Conservation (phyloP, 208 protist species). For the Acanthamoeba healyi region DNA sequence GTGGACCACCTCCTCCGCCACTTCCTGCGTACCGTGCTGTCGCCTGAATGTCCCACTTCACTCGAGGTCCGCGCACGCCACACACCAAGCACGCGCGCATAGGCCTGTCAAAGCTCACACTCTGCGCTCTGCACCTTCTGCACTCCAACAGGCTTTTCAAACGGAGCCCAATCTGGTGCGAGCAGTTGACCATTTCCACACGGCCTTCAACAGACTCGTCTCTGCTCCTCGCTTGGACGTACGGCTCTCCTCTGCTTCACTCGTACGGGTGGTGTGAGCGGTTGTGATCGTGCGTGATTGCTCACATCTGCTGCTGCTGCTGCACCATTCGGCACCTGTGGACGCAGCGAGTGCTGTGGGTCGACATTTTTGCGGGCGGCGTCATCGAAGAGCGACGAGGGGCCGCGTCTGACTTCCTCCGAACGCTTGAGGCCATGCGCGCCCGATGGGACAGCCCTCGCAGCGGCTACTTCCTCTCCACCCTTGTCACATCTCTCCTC, state of each 20-base stretch:
- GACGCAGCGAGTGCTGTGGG: background rate
- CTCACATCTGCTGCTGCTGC: too few species aligned
- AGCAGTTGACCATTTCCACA: background rate
- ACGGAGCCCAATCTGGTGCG: background rate
- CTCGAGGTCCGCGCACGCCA: background rate
- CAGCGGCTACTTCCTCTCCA: constrained; percentile 44
- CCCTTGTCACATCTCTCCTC: constrained; percentile 10
- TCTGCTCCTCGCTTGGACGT: constrained; percentile 1
- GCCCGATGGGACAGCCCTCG: constrained; percentile 33
- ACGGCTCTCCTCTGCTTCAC: background rate
- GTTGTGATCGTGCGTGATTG: background rate
- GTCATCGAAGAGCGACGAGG: background rate
- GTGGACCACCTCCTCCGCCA: constrained; percentile 40
- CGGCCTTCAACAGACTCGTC: background rate
- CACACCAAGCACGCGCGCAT: background rate
- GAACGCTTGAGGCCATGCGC: constrained; percentile 27
- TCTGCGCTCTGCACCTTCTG: background rate
- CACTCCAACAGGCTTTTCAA: background rate
- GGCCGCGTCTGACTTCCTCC: background rate
- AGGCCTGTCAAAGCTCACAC: too few species aligned
- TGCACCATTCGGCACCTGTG: too few species aligned
- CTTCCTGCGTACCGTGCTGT: constrained; percentile 1
- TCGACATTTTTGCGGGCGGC: background rate
- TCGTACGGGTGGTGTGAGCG: background rate
- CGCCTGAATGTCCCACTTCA: constrained; percentile 9